Evolutionary conservation across 2,329 filamentous ascomycete species (phyloP).

Genomic region (Diplodia seriata): DNA sequence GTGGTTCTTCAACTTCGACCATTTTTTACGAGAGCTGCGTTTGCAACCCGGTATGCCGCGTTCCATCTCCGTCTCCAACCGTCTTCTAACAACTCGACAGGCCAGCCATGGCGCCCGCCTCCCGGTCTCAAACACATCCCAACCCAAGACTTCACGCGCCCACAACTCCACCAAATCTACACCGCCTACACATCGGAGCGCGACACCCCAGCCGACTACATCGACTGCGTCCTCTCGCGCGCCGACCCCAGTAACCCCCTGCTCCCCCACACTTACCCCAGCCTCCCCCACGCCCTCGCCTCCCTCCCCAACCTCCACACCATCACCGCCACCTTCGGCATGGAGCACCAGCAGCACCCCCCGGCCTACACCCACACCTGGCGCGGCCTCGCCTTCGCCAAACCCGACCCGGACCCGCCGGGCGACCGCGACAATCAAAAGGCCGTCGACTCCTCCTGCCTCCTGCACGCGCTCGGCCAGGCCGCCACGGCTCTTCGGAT

Average conservation of each 20-base stretch:
- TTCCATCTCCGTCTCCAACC: background rate
- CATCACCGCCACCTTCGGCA: slow-evolving; percentile 5
- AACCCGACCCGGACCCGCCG: background rate
- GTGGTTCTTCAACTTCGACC: slow-evolving; percentile 21
- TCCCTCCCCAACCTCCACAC: slow-evolving; percentile 9
- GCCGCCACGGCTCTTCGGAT: background rate
- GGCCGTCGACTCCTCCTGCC: slow-evolving; percentile 1
- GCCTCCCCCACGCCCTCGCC: slow-evolving; percentile 5
- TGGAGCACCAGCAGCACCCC: background rate
- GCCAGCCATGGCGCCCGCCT: slow-evolving; percentile 3
- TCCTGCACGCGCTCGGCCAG: background rate
- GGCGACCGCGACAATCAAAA: slow-evolving; percentile 1
- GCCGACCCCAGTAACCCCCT: background rate
- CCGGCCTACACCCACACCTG: background rate
- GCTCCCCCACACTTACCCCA: slow-evolving; percentile 5
- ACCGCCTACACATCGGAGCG: slow-evolving; percentile 1
- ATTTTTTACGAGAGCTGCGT: background rate
- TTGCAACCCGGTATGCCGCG: slow-evolving; percentile 1
- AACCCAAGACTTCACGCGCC: slow-evolving; percentile 2
- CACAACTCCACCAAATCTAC: slow-evolving; percentile 16
- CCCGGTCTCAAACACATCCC: slow-evolving; percentile 7
- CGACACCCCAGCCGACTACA: slow-evolving; percentile 16
- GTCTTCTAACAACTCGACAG: background rate
- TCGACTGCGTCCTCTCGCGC: background rate
- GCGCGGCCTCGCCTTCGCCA: slow-evolving; percentile 7